These are phyloP conservation scores for Mikania micrantha DNA, from an alignment of 129 eudicot species.

Conservation along the genomic window DNA sequence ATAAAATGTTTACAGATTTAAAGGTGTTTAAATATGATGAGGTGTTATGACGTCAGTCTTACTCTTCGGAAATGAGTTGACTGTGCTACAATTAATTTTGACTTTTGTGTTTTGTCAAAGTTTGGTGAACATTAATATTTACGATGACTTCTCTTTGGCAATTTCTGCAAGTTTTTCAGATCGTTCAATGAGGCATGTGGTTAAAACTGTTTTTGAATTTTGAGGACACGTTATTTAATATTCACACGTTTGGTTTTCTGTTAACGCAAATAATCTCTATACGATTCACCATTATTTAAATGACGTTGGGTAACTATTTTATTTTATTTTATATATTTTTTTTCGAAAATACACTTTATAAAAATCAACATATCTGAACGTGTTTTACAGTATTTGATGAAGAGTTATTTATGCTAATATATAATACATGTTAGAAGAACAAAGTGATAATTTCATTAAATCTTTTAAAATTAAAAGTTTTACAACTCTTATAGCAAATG, in stretches of 20 bases:
- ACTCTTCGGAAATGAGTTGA: background rate
- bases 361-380: too few relatives aligned
- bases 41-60: background rate
- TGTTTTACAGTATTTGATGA: too few relatives aligned
- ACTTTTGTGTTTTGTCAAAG: background rate
- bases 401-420: too few relatives aligned
- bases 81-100: background rate
- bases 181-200: background rate
- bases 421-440: too few relatives aligned
- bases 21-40: background rate
- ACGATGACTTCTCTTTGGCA: background rate
- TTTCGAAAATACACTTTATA: too few relatives aligned
- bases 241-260: background rate
- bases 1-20: too few relatives aligned
- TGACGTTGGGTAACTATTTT: too few relatives aligned
- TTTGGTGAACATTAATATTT: background rate
- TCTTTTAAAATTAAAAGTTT: too few relatives aligned
- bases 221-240: background rate
- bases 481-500: too few relatives aligned
- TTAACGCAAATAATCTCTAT: background rate
- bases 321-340: too few relatives aligned
- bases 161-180: background rate
- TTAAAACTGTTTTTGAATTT: background rate
- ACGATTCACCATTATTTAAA: background rate
- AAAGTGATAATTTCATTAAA: too few relatives aligned